phyloP scores from a whole-genome alignment of 805 yeast species.

The Metschnikowia kunwiensis region DNA sequence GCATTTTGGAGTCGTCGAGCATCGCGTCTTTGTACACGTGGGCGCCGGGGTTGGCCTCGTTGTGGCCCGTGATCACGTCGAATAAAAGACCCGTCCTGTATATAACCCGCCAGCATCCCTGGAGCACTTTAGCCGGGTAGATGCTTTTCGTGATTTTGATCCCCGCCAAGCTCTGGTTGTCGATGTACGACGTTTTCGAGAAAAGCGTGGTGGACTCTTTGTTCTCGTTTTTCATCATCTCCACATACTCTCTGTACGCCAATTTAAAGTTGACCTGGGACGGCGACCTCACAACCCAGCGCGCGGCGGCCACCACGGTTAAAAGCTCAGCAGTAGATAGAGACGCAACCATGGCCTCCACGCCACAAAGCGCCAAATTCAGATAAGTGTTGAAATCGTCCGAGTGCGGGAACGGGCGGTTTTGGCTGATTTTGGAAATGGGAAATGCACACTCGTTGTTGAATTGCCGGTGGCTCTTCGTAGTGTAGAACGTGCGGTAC shows the following conservation, averaged over 20 bases:
- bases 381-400: conserved; percentile 24
- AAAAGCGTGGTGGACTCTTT: conserved; percentile 28
- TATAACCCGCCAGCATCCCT: conserved; percentile 72
- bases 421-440: conserved; percentile 28
- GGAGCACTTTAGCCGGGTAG: conserved; percentile 61
- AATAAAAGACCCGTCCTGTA: conserved; percentile 52
- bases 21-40: conserved; percentile 30
- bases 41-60: conserved; percentile 33
- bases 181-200: conserved; percentile 34
- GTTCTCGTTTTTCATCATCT: conserved; percentile 47
- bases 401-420: conserved; percentile 27
- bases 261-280: conserved; percentile 71
- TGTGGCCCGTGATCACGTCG: conserved; percentile 44
- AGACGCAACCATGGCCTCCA: conserved; percentile 26
- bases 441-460: conserved; percentile 42
- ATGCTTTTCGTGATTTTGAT: conserved; percentile 42
- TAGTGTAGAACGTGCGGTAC: conserved; percentile 51
- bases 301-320: conserved; percentile 68
- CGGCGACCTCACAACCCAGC: conserved; percentile 58
- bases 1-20: conserved; percentile 46
- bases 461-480: conserved; percentile 54
- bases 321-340: conserved; percentile 72
- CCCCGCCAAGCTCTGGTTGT: conserved; percentile 31
- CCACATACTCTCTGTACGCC: conserved; percentile 71
- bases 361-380: conserved; percentile 13